Evolutionary conservation across 148 eudicot species (phyloP), one percentile per base, ranked within the genome.

Genomic region (Hydrangea macrophylla): DNA sequence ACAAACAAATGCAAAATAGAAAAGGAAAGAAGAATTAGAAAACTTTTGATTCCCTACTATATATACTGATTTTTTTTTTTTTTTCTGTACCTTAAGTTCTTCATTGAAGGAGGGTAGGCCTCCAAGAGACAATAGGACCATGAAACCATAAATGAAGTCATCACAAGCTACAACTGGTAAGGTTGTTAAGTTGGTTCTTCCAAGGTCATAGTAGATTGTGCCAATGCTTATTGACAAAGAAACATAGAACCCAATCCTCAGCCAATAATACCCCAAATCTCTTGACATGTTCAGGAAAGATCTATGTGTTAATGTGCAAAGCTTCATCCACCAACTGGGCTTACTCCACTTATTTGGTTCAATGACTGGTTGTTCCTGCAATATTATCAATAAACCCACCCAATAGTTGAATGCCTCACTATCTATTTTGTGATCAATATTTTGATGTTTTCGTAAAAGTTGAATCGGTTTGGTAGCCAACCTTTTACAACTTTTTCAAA

Each of bases 21-120:
- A n/a, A n/a, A n/a, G n/a, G n/a, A n/a, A n/a, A n/a, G n/a, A n/a
- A n/a, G n/a, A n/a, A n/a, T n/a, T n/a, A n/a, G n/a, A n/a, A n/a
- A n/a, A n/a, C n/a, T n/a, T n/a, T n/a, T n/a, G n/a, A n/a, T n/a
- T n/a, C n/a, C n/a, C n/a, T n/a, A n/a, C n/a, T n/a, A n/a, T n/a
- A n/a, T n/a, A n/a, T n/a, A n/a, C n/a, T n/a, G n/a, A n/a, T n/a
- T n/a, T n/a, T n/a, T n/a, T n/a, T n/a, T n/a, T n/a, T n/a, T n/a
- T n/a, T n/a, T n/a, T n/a, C n/a, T n/a, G n/a, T n/a, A 58, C 65
- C 33, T 48, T 65, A 55, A 65, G 18, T 65, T 65, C 69, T 25
- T 65, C 69, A 6, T 36, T 48, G 69, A 65, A 65, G 58, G 53
- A 65, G 12, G 39, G 39, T 18, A 65, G 33, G 2, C 69, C 69